Evolutionary conservation across 1,139 yeast species (phyloP).

Genomic region (Suhomyces yuchorum): DNA sequence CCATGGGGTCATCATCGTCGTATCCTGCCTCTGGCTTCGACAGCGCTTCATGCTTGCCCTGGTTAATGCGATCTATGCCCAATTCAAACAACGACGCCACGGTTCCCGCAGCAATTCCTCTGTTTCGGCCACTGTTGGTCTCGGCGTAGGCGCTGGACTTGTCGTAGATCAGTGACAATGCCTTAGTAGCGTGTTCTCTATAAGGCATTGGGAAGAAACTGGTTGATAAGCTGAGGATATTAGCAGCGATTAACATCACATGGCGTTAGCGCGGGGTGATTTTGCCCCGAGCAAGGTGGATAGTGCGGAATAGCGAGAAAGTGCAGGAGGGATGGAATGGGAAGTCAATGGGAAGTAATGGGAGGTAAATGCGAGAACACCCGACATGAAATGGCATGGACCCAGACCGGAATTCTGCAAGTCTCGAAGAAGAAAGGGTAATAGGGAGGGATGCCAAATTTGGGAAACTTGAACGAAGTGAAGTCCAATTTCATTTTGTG

Average conservation of each 20-base stretch:
- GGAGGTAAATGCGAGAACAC: too few relatives aligned
- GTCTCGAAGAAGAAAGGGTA: too few relatives aligned
- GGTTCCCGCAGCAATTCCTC: slow-evolving; percentile 58
- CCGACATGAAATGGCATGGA: too few relatives aligned
- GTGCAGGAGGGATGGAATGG: too few relatives aligned
- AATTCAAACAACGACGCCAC: slow-evolving; percentile 59
- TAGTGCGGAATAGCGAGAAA: not conserved
- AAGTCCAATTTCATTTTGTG: too few relatives aligned
- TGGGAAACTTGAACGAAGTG: too few relatives aligned
- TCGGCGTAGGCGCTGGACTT: slow-evolving; percentile 28
- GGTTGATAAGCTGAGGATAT: not conserved
- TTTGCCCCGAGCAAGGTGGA: not conserved
- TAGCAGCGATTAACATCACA: not conserved
- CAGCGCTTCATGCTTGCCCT: not conserved
- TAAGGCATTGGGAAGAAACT: slow-evolving; percentile 6
- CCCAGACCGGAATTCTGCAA: too few relatives aligned
- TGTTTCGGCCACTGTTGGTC: slow-evolving; percentile 37
- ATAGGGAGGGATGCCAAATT: too few relatives aligned
- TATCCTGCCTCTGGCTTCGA: not conserved
- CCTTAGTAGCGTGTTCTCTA: slow-evolving; percentile 13
- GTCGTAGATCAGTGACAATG: slow-evolving; percentile 22
- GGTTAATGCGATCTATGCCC: slow-evolving; percentile 46
- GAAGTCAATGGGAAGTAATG: too few relatives aligned
- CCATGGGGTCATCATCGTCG: not conserved
- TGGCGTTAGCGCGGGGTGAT: not conserved